A percentile compares a stretch with the other conserved stretches of the same genome.
Conservation (phyloP, 495 filamentous ascomycete species). For the Podospora australis region DNA sequence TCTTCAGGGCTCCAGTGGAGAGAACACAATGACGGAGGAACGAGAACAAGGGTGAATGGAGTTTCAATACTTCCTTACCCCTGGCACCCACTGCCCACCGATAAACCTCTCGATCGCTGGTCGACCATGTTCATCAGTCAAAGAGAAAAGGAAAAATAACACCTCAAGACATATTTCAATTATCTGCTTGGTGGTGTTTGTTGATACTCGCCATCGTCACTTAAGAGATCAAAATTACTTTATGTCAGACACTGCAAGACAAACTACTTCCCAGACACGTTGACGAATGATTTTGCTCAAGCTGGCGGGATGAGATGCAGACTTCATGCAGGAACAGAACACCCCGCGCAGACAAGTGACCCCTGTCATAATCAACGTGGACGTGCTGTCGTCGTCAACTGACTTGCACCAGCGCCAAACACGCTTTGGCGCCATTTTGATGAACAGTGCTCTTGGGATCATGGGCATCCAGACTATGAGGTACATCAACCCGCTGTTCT, state of each 20-base stretch:
- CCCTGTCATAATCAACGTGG: background rate
- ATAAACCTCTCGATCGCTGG: no score
- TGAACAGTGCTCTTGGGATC: no score
- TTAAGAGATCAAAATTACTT: no score
- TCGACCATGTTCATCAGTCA: no score
- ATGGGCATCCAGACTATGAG: no score
- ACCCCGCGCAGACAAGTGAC: conserved; percentile 3
- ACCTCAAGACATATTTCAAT: no score
- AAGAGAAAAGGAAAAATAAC: no score
- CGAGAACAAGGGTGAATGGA: background rate
- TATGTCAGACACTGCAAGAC: no score
- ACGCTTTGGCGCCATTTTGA: no score
- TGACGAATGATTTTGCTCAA: background rate
- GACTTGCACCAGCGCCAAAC: conserved; percentile 1
- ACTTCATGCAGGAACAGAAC: conserved; percentile 4
- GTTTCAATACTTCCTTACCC: background rate
- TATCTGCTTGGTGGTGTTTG: no score
- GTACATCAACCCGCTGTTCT: no score
- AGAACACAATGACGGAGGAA: conserved; percentile 2
- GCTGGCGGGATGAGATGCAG: background rate
- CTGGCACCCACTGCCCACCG: background rate
- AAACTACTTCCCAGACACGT: background rate
- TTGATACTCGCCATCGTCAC: no score
- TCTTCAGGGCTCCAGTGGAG: conserved; percentile 11
- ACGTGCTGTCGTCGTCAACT: background rate